Conservation (phyloP, 1,139 yeast genomes). For the Debaryomycetaceae sp. region DNA sequence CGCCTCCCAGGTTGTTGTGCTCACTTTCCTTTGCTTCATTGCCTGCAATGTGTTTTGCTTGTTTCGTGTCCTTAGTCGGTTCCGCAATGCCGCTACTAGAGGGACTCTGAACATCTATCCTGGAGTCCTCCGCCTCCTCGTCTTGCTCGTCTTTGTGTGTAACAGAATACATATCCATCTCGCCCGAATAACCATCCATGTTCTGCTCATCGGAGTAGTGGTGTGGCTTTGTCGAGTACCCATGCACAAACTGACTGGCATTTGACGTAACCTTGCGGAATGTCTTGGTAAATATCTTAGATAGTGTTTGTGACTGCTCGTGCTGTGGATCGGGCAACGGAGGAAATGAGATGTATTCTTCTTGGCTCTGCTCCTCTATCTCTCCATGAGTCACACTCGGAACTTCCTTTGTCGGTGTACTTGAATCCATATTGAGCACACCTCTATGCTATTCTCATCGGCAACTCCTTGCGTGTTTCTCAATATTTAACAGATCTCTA, state of each 20-base stretch:
- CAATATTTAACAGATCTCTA: too few relatives aligned
- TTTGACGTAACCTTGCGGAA: conserved; percentile 45
- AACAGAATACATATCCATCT: background rate
- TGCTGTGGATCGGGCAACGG: conserved; percentile 44
- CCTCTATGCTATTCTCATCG: too few relatives aligned
- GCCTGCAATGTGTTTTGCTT: background rate
- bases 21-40: background rate
- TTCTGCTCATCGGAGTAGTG: background rate
- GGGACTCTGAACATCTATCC: background rate
- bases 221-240: conserved; percentile 16
- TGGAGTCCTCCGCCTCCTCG: background rate
- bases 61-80: background rate
- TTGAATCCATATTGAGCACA: too few relatives aligned
- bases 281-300: conserved; percentile 36
- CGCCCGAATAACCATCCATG: background rate
- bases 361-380: conserved; percentile 4
- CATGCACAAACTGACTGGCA: conserved; percentile 39
- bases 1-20: background rate
- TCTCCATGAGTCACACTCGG: too few relatives aligned
- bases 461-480: too few relatives aligned
- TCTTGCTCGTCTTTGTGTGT: background rate
- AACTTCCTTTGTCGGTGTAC: too few relatives aligned
- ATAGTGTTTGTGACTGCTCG: conserved; percentile 27
- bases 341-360: conserved; percentile 45
- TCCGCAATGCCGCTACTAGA: background rate